Conservation (phyloP, 2,329 filamentous ascomycete species). For the Fusarium nematophilum region DNA sequence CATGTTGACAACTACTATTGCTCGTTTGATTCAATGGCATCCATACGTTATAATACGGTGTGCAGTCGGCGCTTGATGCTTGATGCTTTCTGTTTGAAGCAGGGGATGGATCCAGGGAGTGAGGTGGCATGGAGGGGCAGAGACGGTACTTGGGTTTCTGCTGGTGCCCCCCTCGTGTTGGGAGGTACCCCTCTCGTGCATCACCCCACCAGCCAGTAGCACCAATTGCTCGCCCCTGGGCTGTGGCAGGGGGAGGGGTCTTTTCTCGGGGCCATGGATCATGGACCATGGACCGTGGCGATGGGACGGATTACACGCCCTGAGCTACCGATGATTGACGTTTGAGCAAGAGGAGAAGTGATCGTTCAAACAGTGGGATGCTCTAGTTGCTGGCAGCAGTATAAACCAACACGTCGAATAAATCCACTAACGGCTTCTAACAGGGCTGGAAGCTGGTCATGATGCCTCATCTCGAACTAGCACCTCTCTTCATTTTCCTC, state of each 20-base stretch:
- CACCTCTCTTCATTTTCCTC: neutral
- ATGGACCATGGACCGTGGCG: too few species aligned
- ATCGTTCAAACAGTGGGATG: too few species aligned
- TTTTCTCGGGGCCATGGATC: too few species aligned
- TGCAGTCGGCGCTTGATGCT: constrained; percentile 19
- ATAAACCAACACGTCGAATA: neutral
- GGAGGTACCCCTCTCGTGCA: constrained; percentile 29
- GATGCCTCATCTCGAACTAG: constrained; percentile 8
- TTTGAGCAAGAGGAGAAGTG: neutral
- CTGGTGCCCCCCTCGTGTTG: neutral
- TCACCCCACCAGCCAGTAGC: constrained; percentile 32
- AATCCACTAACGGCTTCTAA: constrained; percentile 2
- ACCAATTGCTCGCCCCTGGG: constrained; percentile 22
- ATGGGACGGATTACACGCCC: too few species aligned
- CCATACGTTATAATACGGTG: constrained; percentile 25
- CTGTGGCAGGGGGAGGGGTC: neutral
- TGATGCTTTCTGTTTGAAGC: neutral
- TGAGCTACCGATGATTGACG: neutral
- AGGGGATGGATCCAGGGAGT: constrained; percentile 20
- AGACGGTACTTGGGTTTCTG: constrained; percentile 16
- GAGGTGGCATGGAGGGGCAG: constrained; percentile 36
- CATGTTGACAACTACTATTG: neutral
- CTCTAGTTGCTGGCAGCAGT: too few species aligned
- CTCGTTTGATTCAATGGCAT: too few species aligned
- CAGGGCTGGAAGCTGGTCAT: constrained; percentile 16